Evolutionary conservation across 78 protist genomes (phyloP).

Genomic region (Planoprotostelium fungivorum): DNA sequence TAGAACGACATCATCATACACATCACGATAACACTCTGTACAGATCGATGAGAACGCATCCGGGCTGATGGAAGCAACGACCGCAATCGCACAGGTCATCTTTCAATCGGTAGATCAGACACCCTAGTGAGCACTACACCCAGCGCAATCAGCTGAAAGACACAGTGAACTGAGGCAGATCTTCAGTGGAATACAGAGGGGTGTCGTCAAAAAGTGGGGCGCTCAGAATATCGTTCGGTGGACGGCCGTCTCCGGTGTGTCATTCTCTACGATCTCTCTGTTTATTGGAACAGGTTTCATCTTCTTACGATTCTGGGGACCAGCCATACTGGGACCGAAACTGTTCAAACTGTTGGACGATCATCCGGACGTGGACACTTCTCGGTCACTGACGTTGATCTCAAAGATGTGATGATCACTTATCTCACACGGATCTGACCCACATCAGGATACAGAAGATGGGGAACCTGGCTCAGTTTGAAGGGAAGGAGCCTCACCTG

Average conservation of each 20-base stretch:
- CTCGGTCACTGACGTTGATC: constrained; percentile 70
- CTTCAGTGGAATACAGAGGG: constrained; percentile 27
- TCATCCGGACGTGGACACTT: constrained; percentile 27
- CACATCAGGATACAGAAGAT: neutral
- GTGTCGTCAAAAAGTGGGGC: constrained; percentile 26
- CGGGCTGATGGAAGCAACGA: neutral
- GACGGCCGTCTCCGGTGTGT: constrained; percentile 35
- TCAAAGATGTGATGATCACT: constrained; percentile 32
- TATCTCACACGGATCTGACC: neutral
- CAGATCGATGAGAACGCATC: neutral
- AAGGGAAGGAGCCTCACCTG: neutral
- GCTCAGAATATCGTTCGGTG: constrained; percentile 37
- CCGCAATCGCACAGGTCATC: neutral
- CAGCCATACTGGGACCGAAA: constrained; percentile 78
- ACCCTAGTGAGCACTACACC: neutral
- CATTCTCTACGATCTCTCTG: neutral
- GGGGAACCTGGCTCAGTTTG: neutral
- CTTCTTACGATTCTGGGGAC: constrained; percentile 77
- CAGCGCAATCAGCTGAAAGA: neutral
- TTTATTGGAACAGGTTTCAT: constrained; percentile 37
- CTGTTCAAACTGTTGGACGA: constrained; percentile 70
- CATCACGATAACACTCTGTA: neutral
- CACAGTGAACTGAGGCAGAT: constrained; percentile 22
- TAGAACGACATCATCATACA: too few relatives aligned
- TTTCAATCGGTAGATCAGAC: neutral